phyloP scores from a whole-genome alignment of 345 rosid genomes.

The Lumnitzera littorea region DNA sequence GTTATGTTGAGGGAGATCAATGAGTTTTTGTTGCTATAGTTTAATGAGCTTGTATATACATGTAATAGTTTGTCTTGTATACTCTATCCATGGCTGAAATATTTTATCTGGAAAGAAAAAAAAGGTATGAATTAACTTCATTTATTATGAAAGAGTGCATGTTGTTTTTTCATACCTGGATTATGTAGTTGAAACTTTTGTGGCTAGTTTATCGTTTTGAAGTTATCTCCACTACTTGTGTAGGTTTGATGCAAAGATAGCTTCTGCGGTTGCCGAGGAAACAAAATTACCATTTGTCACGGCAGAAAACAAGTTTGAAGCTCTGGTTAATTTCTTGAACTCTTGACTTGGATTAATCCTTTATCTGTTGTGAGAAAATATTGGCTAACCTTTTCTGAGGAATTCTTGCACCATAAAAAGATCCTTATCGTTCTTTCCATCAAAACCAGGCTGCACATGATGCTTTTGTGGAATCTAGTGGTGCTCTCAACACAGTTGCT shows the following conservation, averaged over 20 bases:
- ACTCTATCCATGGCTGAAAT: no score
- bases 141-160: no score
- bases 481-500: slow-evolving; percentile 79
- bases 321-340: slow-evolving; percentile 58
- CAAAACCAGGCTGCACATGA: slow-evolving; percentile 83
- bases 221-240: slow-evolving; percentile 7
- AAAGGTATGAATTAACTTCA: no score
- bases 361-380: background rate
- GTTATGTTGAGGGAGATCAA: no score
- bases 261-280: slow-evolving; percentile 89
- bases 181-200: no score
- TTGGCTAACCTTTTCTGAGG: no score
- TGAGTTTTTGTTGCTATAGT: no score
- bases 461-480: slow-evolving; percentile 94
- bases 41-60: no score
- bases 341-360: background rate
- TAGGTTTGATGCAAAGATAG: slow-evolving; percentile 92
- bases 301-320: slow-evolving; percentile 97
- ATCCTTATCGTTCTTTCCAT: slow-evolving; percentile 10
- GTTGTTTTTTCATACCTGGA: no score
- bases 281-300: slow-evolving; percentile 83
- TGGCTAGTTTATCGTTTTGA: no score
- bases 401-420: slow-evolving; percentile 5
- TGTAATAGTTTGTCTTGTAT: no score
- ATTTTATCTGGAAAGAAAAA: no score